These are phyloP conservation scores for Didymellaceae sp. DNA, from an alignment of 2,329 filamentous ascomycete species.

Conservation along the genomic window DNA sequence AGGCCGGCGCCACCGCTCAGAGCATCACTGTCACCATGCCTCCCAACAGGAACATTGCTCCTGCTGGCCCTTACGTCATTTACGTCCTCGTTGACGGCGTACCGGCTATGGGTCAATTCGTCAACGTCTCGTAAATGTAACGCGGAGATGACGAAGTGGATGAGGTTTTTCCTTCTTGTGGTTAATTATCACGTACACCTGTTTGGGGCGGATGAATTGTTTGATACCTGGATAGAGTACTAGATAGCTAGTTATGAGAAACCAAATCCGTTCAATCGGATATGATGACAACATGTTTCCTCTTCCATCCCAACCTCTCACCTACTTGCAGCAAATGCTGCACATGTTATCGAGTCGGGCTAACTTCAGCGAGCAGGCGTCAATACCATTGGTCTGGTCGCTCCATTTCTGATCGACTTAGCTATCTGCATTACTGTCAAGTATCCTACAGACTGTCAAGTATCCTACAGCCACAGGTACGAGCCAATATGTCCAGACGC, in stretches of 20 bases:
- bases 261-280: slow-evolving; percentile 9
- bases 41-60: slow-evolving; percentile 61
- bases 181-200: slow-evolving; percentile 9
- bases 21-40: slow-evolving; percentile 62
- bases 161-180: slow-evolving; percentile 10
- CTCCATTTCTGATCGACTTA: too few relatives aligned
- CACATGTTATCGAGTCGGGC: neutral
- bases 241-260: slow-evolving; percentile 3
- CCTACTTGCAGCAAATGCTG: too few relatives aligned
- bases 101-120: slow-evolving; percentile 60
- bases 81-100: slow-evolving; percentile 65
- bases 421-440: too few relatives aligned
- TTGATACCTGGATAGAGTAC: slow-evolving; percentile 10
- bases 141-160: slow-evolving; percentile 3
- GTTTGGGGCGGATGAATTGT: neutral
- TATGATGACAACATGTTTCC: neutral
- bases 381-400: too few relatives aligned
- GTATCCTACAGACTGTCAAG: too few relatives aligned
- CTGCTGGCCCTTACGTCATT: slow-evolving; percentile 66
- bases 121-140: slow-evolving; percentile 48
- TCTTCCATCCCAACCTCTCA: neutral
- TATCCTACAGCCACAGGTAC: too few relatives aligned
- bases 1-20: slow-evolving; percentile 50
- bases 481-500: too few relatives aligned
- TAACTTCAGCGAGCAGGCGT: too few relatives aligned